These are phyloP conservation scores for Ettlia oleoabundans DNA, from an alignment of 139 green algal species.

Conservation along the genomic window DNA sequence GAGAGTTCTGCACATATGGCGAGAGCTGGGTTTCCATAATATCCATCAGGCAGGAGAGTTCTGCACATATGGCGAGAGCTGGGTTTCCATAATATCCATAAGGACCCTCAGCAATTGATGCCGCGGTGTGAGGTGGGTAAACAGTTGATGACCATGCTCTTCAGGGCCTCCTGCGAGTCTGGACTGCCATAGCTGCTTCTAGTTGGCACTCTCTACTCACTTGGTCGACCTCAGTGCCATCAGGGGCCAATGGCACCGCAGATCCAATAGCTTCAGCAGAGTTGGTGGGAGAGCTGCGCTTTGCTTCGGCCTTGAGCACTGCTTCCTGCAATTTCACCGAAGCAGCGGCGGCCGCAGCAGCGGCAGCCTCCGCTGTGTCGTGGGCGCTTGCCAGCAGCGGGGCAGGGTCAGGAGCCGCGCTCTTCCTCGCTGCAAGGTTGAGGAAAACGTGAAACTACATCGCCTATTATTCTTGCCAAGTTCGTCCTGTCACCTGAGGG, in stretches of 20 bases:
- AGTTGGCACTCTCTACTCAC: neutral
- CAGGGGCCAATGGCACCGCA: neutral
- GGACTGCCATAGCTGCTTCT: neutral
- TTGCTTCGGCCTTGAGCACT: neutral
- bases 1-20: neutral
- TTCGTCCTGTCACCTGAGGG: no score
- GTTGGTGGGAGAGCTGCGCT: neutral
- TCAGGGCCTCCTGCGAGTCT: no score
- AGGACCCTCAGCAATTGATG: no score
- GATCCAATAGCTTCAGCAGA: neutral
- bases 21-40: no score
- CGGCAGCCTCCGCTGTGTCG: neutral
- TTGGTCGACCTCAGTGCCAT: neutral
- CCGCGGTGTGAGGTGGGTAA: no score
- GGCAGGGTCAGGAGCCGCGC: neutral
- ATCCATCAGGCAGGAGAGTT: neutral
- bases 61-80: no score
- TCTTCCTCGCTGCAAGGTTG: neutral
- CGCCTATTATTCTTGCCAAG: no score
- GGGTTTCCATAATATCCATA: no score
- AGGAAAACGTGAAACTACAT: neutral
- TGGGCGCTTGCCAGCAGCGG: neutral
- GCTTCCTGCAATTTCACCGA: neutral
- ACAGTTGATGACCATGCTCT: no score
- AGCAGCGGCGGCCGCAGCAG: neutral